Evolutionary conservation across 768 basidiomycete genomes (phyloP), one percentile per base, ranked within the genome.

Genomic region (Calocera viscosa): DNA sequence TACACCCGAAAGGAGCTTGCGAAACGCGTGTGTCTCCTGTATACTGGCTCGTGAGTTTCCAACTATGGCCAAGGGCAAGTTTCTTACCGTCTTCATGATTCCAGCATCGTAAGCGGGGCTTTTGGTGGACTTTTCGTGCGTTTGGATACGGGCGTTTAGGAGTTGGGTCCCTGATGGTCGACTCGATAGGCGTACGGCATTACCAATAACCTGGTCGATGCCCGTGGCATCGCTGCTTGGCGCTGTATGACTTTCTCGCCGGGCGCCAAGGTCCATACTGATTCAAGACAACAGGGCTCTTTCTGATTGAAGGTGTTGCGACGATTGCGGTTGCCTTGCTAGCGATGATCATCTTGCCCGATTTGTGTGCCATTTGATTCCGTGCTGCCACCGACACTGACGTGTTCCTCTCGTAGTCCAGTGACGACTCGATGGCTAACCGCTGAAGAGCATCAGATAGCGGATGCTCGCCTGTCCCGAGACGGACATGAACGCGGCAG

Each of bases 1-100:
- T 78, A 78, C 69, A 78, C 76, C 1, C 72, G 75, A 8, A 76
- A 71, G 30, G 53, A 60, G 30, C 22, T 60, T 11, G 53, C 53
- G 7, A 60, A 60, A 22, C 53, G 53, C 26, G 53, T 60, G 7
- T 60, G 53, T 32, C 2, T 60, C 30, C 30, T 60, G 26, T 60
- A 60, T 22, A 60, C 53, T 60, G 53, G 53, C 2, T 60, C 53
- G 53, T 60, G 22, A 26, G 53, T 32, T 2, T 7, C 19, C 7
- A 17, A 14, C 5, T 5, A 47, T 19, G 7, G 19, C 24, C 19
- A 47, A 19, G 8, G 7, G 43, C 7, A 24, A 3, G 24, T 19
- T 47, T 5, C 43, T 47, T 47, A 47, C 19, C 43, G 3, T 60
- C 30, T 26, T 5, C 11, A 30, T 60, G 7, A 11, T 60, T 22